A percentile compares a stretch with the other conserved stretches of the same genome.
Evolutionary conservation across 2,329 filamentous ascomycete genomes (phyloP).

Genomic region (Trichocomaceae sp.): DNA sequence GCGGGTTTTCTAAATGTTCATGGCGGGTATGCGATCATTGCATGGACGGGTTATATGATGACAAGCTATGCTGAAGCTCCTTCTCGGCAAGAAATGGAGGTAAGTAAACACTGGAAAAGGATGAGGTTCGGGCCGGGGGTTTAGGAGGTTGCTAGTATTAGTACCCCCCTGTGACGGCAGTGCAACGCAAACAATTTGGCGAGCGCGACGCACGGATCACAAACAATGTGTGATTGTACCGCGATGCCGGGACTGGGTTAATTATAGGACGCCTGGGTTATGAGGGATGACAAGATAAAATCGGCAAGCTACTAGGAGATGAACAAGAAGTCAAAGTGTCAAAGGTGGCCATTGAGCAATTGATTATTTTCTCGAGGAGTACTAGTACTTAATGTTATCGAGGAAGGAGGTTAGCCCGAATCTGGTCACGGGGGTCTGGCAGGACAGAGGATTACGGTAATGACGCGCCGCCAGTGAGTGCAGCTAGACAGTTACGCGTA

Average conservation of each 20-base stretch:
- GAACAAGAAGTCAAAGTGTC: not conserved
- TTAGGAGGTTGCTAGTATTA: not conserved
- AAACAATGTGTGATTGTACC: not conserved
- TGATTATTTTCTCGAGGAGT: not conserved
- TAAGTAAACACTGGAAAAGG: not conserved
- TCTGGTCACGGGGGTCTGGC: not conserved
- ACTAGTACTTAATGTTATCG: too few species aligned
- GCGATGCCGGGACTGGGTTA: not conserved
- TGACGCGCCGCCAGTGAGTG: not conserved
- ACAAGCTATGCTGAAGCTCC: not conserved
- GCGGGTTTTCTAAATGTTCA: conserved; percentile 1
- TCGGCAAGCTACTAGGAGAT: not conserved
- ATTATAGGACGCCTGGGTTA: not conserved
- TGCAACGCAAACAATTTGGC: conserved; percentile 4
- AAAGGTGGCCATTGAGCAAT: not conserved
- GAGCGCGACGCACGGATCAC: conserved; percentile 10
- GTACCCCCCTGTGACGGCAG: conserved; percentile 1
- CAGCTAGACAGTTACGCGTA: not conserved
- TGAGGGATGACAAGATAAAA: not conserved
- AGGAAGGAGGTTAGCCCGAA: not conserved
- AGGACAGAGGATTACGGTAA: not conserved
- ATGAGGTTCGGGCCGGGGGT: not conserved
- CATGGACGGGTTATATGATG: not conserved
- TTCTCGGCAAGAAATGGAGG: not conserved
- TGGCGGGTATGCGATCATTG: not conserved